Conservation (phyloP, 176 grass and related monocot genomes). For the Musa schizocarpa region DNA sequence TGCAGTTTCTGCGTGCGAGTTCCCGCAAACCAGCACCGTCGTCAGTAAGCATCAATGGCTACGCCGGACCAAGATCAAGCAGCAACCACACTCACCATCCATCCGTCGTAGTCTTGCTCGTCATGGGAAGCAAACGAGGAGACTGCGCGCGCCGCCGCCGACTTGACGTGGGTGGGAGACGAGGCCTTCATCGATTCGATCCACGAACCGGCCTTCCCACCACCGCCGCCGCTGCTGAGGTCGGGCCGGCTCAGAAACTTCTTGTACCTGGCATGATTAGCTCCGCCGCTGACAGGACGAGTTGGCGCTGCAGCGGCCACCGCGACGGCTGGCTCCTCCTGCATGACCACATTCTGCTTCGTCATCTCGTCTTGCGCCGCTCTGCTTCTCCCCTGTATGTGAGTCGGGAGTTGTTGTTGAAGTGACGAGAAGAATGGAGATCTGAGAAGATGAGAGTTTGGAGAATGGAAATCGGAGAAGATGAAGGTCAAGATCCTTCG, state of each 20-base stretch:
- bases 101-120: background rate
- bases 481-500: background rate
- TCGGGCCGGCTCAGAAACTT: constrained; percentile 6
- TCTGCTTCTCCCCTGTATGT: background rate
- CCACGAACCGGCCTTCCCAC: background rate
- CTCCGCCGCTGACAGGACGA: background rate
- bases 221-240: background rate
- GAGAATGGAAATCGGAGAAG: background rate
- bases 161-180: constrained; percentile 10
- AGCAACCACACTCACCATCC: background rate
- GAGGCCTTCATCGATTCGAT: constrained; percentile 19
- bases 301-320: background rate
- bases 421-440: background rate
- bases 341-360: background rate
- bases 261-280: background rate
- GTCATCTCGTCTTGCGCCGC: background rate
- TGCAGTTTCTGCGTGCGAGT: constrained; percentile 4
- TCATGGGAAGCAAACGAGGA: background rate
- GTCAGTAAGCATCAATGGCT: background rate
- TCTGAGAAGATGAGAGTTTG: background rate
- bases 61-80: background rate
- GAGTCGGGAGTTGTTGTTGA: background rate
- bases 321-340: constrained; percentile 3
- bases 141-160: background rate
- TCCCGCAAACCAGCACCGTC: background rate